Base-by-base conservation (phyloP, 192 early-diverging fungal genomes). In the Podochytrium sp. region DNA sequence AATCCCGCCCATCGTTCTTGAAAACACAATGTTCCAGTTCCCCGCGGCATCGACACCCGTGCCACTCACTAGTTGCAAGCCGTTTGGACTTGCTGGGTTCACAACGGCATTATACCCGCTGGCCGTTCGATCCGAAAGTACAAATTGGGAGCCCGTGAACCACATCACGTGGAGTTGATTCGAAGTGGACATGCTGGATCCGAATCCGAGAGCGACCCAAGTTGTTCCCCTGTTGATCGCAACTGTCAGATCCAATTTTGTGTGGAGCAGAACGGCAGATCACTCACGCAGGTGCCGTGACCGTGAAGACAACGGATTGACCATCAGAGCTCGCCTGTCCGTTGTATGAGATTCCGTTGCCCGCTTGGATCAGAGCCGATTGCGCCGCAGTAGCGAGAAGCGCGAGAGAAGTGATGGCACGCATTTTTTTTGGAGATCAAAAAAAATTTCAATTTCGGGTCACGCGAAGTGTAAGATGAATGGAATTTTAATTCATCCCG, bases 1-100 rank as follows among this genome's bases (percentile, higher is more conserved):
- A 6, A 57, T 7, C n/a, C 55, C 55, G 6, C 25, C n/a, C n/a
- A 16, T n/a, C n/a, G 55, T 7, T 29, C 55, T 16, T 6, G 55
- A 57, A 57, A 57, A 57, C 29, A 57, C 55, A 10, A 57, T 25
- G 25, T 57, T 57, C 55, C 55, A 57, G 27, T 57, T 57, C 29
- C 55, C 55, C 6, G n/a, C 7, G 6, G 55, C 16, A 57, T 57
- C 55, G 14, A 57, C 55, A n/a, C n/a, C 55, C 6, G 55, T 57
- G 12, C 55, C 55, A 25, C 29, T 29, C n/a, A 57, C 6, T 10
- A 57, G 27, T 7, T 25, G 55, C 10, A 57, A 25, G 10, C 25
- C 14, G 55, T 57, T 29, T 57, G 55, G 55, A 29, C 25, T 57
- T 27, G 55, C 12, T 25, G 55, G 29, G 29, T 57, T 57, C 6